phyloP scores from a whole-genome alignment of 139 green algal species.

The Bryopsis sp. region DNA sequence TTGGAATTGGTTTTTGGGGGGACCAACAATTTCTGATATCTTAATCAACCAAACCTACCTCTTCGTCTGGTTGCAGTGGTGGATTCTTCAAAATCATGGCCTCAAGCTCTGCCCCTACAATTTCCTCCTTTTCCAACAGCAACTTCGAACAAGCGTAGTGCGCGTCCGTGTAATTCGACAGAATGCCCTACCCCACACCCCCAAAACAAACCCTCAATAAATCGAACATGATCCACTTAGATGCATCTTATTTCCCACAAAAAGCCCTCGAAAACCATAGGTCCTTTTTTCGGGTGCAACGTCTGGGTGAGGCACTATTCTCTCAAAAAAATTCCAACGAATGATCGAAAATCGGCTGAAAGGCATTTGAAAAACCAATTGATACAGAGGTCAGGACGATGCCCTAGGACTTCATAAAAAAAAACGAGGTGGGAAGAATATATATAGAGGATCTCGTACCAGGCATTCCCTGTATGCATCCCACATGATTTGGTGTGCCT shows the following conservation, averaged over 20 bases:
- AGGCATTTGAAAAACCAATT: not conserved
- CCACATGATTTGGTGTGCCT: slow-evolving; percentile 7
- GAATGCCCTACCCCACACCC: not conserved
- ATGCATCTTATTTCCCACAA: not conserved
- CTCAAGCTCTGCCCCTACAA: slow-evolving; percentile 4
- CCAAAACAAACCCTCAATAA: not conserved
- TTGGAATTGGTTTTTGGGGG: too few species aligned
- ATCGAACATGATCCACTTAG: not conserved
- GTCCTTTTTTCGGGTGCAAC: not conserved
- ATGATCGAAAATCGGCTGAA: not conserved
- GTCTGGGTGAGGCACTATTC: not conserved
- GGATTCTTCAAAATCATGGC: slow-evolving; percentile 6
- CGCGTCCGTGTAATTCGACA: not conserved
- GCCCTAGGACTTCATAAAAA: not conserved
- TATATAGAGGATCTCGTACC: not conserved
- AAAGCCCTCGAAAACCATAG: not conserved
- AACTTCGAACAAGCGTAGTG: not conserved
- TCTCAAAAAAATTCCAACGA: not conserved
- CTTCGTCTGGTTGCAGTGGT: not conserved
- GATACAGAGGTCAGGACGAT: not conserved
- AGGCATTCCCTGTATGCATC: slow-evolving; percentile 10
- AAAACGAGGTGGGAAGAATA: not conserved
- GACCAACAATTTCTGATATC: too few species aligned
- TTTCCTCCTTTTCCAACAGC: slow-evolving; percentile 7
- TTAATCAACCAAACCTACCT: too few species aligned